Evolutionary conservation across 75 land plant species (phyloP), one percentile per base, ranked within the genome.

Genomic region (Cunninghamia lanceolata): DNA sequence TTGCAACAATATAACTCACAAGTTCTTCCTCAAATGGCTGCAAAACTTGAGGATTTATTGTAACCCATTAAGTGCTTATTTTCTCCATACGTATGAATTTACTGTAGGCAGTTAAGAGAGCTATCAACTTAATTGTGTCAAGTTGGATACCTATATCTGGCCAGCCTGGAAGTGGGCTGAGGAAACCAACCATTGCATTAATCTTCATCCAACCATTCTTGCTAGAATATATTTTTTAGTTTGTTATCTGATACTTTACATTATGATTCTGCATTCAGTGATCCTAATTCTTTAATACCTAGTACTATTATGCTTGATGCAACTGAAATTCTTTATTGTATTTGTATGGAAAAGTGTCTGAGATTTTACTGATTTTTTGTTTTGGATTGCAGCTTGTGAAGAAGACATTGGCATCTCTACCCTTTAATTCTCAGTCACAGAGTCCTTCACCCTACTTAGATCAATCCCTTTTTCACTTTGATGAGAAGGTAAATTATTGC

Each of bases 371-470:
- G n/a, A n/a, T 10, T 70, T 84, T 50, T 34, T 9, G 28, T 70
- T 84, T 50, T 54, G 35, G 43, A 9, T 83, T 87, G 85, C 94
- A 98, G 99, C 91, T 94, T 88, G 93, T 95, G 86, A 98, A 90
- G 94, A 94, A 95, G 91, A 95, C 93, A 85, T 54, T 95, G 79
- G 86, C 92, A 13, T 86, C 92, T 77, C 86, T 98, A 85, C 99
- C 99, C 15, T 90, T 89, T 85, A 93, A 85, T 86, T 93, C 94
- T 79, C 99, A 98, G 82, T 95, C 95, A n/a, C 95, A 90, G 68
- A 98, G 99, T 80, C 98, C 99, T 77, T 96, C 99, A 25, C 94
- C 98, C 19, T 98, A 98, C 63, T 96, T 98, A 90, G 99, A 98
- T 77, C 98, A 93, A 43, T 95, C 96, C 30, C 94, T 98, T 43